Conservation (phyloP, 1,284 basidiomycete genomes). For the Xerocomus amazonicus region DNA sequence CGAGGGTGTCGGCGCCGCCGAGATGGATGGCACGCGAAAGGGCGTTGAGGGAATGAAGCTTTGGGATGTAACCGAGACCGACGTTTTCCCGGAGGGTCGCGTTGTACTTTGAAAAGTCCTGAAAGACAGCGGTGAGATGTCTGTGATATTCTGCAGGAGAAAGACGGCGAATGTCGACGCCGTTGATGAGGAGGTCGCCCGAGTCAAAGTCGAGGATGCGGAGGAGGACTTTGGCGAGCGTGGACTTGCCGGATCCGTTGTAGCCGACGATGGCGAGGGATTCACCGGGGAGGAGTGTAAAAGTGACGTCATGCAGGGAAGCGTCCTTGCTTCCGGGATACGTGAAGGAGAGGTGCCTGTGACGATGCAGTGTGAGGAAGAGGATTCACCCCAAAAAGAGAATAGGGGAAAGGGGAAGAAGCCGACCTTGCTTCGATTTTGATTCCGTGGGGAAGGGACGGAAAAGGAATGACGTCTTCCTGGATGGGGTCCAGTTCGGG, state of each 20-base stretch:
- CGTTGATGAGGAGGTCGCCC: slow-evolving; percentile 67
- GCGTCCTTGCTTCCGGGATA: slow-evolving; percentile 70
- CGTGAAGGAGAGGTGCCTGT: slow-evolving; percentile 66
- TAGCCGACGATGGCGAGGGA: slow-evolving; percentile 79
- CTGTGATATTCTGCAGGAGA: slow-evolving; percentile 66
- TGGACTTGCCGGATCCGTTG: slow-evolving; percentile 82
- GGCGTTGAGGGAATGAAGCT: slow-evolving; percentile 47
- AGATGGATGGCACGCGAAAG: slow-evolving; percentile 60
- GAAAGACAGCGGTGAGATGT: slow-evolving; percentile 75
- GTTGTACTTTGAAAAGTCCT: slow-evolving; percentile 76
- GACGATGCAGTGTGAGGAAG: slow-evolving; percentile 14
- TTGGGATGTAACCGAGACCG: slow-evolving; percentile 67
- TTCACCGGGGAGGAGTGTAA: slow-evolving; percentile 69
- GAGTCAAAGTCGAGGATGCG: slow-evolving; percentile 71
- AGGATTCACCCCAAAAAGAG: slow-evolving; percentile 13
- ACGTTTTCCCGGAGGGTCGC: slow-evolving; percentile 73
- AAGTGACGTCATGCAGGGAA: slow-evolving; percentile 63
- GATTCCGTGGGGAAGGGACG: slow-evolving; percentile 50
- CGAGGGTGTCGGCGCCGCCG: slow-evolving; percentile 62
- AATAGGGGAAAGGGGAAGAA: slow-evolving; percentile 20
- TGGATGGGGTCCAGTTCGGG: slow-evolving; percentile 60
- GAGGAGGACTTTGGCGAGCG: slow-evolving; percentile 72
- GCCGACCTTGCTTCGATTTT: slow-evolving; percentile 63
- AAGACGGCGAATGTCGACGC: slow-evolving; percentile 57
- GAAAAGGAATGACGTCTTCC: slow-evolving; percentile 48